Base-by-base conservation (phyloP, 2,329 filamentous ascomycete genomes). In the Teratosphaeria epicoccoides region DNA sequence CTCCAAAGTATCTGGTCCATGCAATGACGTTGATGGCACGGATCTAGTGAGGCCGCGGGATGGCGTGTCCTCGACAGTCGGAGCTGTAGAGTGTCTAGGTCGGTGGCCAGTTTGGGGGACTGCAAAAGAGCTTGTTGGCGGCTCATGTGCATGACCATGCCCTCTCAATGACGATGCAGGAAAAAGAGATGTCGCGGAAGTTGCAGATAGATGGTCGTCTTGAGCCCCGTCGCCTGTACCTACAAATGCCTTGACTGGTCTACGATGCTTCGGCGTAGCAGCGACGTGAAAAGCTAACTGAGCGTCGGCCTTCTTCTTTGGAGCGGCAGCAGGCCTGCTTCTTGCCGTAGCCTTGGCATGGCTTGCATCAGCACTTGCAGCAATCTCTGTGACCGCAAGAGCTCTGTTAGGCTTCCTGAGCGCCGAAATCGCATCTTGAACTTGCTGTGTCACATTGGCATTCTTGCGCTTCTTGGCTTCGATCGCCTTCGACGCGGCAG, bases 331-430 rank as follows among this genome's bases (percentile, higher is more conserved):
- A 55, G 22, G 50, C 44, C 26, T 40, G 23, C 49, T 52, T 47
- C 60, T 61, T 11, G 59, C 59, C 20, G 61, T 62, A 9, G 59
- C 63, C 51, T 64, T 60, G 3, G 60, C 65, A 50, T 66, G 66
- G 44, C 82, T 78, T 59, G 77, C 78, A 64, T 88, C 84, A 4
- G 80, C 77, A 24, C 80, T 83, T 57, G 87, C 84, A 3, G 78
- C 80, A 52, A 86, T 74, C 33, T 81, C 77, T 60, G 82, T 83
- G 26, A 82, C 81, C 11, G 83, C 84, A 40, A 85, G 74, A 22
- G 80, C 77, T 45, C 87, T 79, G 61, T 91, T 89, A 1, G 87
- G 87, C 67, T 83, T 88, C 65, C 85, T 83, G 43, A 91, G 67
- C 9, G 82, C 78, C 5, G 79, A 79, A 47, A 93, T 90, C 7